Base-by-base conservation (phyloP, 2,329 filamentous ascomycete genomes). In the Colletotrichum endophyticum region DNA sequence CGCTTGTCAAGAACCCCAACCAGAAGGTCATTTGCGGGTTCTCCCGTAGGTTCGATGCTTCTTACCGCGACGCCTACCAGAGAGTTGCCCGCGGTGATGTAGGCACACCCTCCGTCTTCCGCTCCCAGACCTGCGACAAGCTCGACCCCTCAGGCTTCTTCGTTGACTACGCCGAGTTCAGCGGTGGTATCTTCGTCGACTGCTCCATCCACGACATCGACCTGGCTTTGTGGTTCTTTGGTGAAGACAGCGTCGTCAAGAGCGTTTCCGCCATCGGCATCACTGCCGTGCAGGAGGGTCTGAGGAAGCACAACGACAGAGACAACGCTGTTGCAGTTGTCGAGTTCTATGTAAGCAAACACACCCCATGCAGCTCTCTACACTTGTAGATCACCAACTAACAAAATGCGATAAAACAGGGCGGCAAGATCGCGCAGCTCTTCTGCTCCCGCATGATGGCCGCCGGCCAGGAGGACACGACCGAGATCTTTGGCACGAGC, bases 151-250 rank as follows among this genome's bases (percentile, higher is more conserved):
- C 87, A 0, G 92, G 92, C 59, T 94, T 94, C 87, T 94, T 94
- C 82, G 92, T 94, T 66, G 86, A 89, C 25, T 94, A 94, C 83
- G 91, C 92, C 19, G 86, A 92, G 79, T 92, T 90, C 84, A 90
- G 87, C 3, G 93, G 93, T 30, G 92, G 92, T 19, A 93, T 94
- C 81, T 94, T 94, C 79, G 92, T 94, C 73, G 93, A 94, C 85
- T 93, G 91, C 85, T 91, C 91, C 66, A 91, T 94, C 80, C 93
- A 94, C 85, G 93, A 94, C 79, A 94, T 94, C 9, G 83, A 84
- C 67, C 80, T 84, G 34, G 80, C 83, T 0, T 76, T 84, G 34
- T 84, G 83, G 83, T 84, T 82, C 78, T 82, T 84, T 49, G 81
- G 81, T 57, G 80, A 84, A 44, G 81, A 84, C 68, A 80, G 78